Percentiles rank a stretch among this genome's conserved stretches.
Evolutionary conservation across 352 stramenopile genomes (phyloP).

Genomic region (Pythium dissimile): DNA sequence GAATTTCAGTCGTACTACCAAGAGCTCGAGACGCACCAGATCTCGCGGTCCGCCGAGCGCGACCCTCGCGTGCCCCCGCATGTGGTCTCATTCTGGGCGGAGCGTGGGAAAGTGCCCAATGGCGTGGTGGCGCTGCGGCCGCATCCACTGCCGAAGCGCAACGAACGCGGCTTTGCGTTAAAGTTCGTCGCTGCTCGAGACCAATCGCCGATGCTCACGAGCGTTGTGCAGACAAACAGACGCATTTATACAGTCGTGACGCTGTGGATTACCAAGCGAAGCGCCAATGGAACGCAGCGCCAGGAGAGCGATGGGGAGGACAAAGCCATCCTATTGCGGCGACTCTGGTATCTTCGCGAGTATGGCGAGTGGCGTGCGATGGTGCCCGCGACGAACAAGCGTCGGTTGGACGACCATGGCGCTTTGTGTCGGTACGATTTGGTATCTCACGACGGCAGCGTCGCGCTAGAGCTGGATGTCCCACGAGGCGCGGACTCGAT

Average conservation of each 20-base stretch:
- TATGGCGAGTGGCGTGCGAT: constrained; percentile 50
- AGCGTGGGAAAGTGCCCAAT: constrained; percentile 40
- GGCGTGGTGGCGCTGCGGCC: constrained; percentile 9
- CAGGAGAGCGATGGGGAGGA: neutral
- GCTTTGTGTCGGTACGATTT: constrained; percentile 46
- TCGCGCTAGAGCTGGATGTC: constrained; percentile 49
- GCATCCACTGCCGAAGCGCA: constrained; percentile 11
- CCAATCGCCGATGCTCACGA: constrained; percentile 54
- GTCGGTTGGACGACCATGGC: constrained; percentile 19
- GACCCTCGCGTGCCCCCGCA: constrained; percentile 55
- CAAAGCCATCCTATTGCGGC: constrained; percentile 23
- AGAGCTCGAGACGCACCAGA: constrained; percentile 42
- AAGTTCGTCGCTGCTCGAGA: constrained; percentile 6
- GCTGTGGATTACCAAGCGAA: constrained; percentile 29
- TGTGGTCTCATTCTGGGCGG: constrained; percentile 51
- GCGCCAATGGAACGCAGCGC: no score
- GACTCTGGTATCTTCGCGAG: constrained; percentile 54
- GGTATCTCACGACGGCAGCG: constrained; percentile 42
- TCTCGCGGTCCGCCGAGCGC: constrained; percentile 31
- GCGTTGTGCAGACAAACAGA: constrained; percentile 42
- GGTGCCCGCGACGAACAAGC: constrained; percentile 31
- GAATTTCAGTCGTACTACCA: constrained; percentile 51
- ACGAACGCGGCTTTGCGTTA: constrained; percentile 15
- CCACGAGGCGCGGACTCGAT: constrained; percentile 42
- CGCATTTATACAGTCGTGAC: constrained; percentile 59